Base-by-base conservation (phyloP, 2,329 filamentous ascomycete species). In the Pseudocercospora pini-densiflorae region DNA sequence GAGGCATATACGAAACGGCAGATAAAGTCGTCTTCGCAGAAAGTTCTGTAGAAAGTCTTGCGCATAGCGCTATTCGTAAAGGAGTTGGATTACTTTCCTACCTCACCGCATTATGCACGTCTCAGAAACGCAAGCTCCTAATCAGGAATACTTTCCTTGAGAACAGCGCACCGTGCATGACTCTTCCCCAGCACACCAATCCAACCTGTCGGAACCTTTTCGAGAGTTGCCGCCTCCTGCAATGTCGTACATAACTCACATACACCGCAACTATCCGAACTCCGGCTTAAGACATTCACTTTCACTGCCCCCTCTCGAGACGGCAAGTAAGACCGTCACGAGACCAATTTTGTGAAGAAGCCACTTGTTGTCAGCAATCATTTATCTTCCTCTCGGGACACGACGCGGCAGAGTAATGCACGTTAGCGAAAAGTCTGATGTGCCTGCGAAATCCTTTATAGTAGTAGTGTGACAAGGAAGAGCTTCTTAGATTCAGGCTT, bases 91-190 rank as follows among this genome's bases (percentile, higher is more conserved):
- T 27, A 33, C 14, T 5, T 29, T 33, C 23, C 23, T 31, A 31
- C n/a, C n/a, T n/a, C 27, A 33, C 23, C 51, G 16, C 51, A 29
- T 55, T 9, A n/a, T 49, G 45, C 47, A 27, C 47, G 21, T 51
- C n/a, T 51, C 47, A 43, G 51, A 55, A 55, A 27, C 23, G 51
- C 51, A 55, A 55, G 51, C 23, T 29, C 51, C 51, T 55, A 19
- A 55, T 27, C 12, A 29, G 51, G 51, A 24, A 27, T 4, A 51
- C 19, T 27, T 21, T 23, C 19, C 47, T 51, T 43, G n/a, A 1
- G n/a, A 43, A 4, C 51, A 55, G 8, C 51, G 51, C 51, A 55
- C 8, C 24, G 27, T 16, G 51, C 51, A 55, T 55, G 51, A 55
- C 51, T 55, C 51, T 55, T n/a, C 7, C 7, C 24, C 1, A 1